Conservation (phyloP, 2,329 filamentous ascomycete genomes). For the Fusarium sarcochroum region DNA sequence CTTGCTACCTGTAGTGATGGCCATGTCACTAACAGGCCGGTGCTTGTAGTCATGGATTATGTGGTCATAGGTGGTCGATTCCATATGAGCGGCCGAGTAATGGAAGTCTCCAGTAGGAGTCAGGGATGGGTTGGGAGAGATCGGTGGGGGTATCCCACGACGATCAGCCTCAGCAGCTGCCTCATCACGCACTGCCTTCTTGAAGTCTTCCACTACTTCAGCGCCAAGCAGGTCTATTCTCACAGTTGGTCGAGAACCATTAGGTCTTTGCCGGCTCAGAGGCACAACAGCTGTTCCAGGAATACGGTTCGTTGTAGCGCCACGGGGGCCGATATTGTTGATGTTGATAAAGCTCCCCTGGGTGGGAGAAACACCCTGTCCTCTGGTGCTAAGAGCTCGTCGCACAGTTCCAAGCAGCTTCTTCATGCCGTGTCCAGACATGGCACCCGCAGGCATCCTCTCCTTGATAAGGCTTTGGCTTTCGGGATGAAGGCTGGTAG, state of each 20-base stretch:
- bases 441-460: slow-evolving; percentile 67
- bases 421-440: slow-evolving; percentile 83
- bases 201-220: slow-evolving; percentile 83
- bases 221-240: slow-evolving; percentile 89
- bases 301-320: slow-evolving; percentile 69
- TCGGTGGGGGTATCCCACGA: slow-evolving; percentile 35
- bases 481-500: slow-evolving; percentile 65
- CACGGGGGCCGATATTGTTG: slow-evolving; percentile 64
- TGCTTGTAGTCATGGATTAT: slow-evolving; percentile 51
- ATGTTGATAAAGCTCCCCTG: slow-evolving; percentile 65
- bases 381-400: slow-evolving; percentile 78
- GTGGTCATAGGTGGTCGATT: slow-evolving; percentile 56
- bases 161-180: slow-evolving; percentile 56
- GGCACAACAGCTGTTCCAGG: slow-evolving; percentile 74
- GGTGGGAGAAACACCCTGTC: slow-evolving; percentile 59
- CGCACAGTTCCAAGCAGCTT: slow-evolving; percentile 89
- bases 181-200: slow-evolving; percentile 79
- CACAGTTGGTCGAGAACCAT: slow-evolving; percentile 65
- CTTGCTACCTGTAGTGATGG: slow-evolving; percentile 84
- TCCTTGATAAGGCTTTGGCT: slow-evolving; percentile 59
- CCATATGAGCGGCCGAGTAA: slow-evolving; percentile 61
- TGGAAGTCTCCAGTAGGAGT: slow-evolving; percentile 53
- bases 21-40: slow-evolving; percentile 66
- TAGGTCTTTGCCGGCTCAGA: slow-evolving; percentile 62
- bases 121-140: slow-evolving; percentile 46